Conservation (phyloP, 2,329 filamentous ascomycete species). For the Cordyceps pruinosa region DNA sequence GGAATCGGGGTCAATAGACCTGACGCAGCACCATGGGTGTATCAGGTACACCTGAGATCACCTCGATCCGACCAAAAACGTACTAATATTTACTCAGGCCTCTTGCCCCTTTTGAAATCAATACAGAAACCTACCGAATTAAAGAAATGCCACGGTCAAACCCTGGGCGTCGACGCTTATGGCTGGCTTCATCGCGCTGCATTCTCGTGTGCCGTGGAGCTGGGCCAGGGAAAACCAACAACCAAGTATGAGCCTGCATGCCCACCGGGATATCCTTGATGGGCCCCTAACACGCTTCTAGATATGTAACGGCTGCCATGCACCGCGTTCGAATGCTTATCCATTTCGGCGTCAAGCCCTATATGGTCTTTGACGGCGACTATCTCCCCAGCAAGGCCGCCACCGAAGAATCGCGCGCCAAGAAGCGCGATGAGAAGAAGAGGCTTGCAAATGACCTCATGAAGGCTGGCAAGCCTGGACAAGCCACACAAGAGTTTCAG, state of each 20-base stretch:
- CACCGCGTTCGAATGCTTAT: constrained; percentile 88
- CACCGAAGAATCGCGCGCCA: constrained; percentile 73
- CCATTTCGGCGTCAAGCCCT: constrained; percentile 90
- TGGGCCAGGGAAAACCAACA: constrained; percentile 82
- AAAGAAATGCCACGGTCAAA: constrained; percentile 81
- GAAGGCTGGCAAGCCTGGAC: constrained; percentile 69
- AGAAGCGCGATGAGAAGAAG: constrained; percentile 69
- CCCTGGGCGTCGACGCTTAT: constrained; percentile 92
- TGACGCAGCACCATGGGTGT: constrained; percentile 28
- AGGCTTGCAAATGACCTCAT: constrained; percentile 70
- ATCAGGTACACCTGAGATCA: constrained; percentile 23
- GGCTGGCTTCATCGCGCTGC: constrained; percentile 96
- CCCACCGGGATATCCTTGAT: not conserved
- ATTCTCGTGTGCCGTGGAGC: constrained; percentile 81
- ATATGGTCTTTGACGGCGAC: constrained; percentile 93
- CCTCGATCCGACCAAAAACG: not conserved
- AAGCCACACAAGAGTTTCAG: constrained; percentile 81
- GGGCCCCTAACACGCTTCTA: constrained; percentile 26
- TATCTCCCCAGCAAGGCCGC: constrained; percentile 86
- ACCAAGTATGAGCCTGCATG: constrained; percentile 55
- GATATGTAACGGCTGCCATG: constrained; percentile 86
- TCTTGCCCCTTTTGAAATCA: constrained; percentile 88
- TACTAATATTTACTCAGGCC: constrained; percentile 46
- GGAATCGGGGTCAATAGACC: not conserved
- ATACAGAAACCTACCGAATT: constrained; percentile 86